Evolutionary conservation across 2,329 filamentous ascomycete genomes (phyloP).

Genomic region (Fonsecaea pedrosoi): DNA sequence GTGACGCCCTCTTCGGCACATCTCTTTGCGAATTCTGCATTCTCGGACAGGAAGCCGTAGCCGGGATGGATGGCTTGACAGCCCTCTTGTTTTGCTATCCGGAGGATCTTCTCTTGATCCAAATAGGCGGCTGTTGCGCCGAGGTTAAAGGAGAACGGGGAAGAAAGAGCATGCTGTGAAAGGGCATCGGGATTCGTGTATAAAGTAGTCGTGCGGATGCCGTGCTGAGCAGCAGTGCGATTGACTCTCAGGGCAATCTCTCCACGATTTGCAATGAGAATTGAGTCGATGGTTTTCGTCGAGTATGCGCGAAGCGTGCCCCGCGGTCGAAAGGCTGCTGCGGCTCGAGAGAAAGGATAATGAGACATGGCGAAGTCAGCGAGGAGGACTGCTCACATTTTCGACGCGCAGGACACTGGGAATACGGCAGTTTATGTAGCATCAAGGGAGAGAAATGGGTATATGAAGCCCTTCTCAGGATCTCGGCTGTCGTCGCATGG

Average conservation of each 20-base stretch:
- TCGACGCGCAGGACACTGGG: background rate
- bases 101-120: constrained; percentile 90
- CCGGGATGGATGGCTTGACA: constrained; percentile 94
- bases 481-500: constrained; percentile 31
- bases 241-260: constrained; percentile 96
- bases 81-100: constrained; percentile 80
- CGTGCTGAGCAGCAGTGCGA: constrained; percentile 82
- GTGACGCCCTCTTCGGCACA: constrained; percentile 89
- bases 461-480: background rate
- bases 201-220: constrained; percentile 90
- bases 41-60: constrained; percentile 86
- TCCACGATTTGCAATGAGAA: constrained; percentile 90
- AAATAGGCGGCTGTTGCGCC: constrained; percentile 86
- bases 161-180: constrained; percentile 86
- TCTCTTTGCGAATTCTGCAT: constrained; percentile 84
- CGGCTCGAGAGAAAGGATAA: constrained; percentile 25
- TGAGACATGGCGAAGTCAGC: constrained; percentile 22
- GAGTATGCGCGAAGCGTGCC: constrained; percentile 15
- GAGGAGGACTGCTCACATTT: constrained; percentile 5
- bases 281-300: constrained; percentile 38
- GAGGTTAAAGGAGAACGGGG: constrained; percentile 81
- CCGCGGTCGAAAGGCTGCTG: constrained; percentile 21
- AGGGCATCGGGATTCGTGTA: constrained; percentile 90
- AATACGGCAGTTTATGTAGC: background rate
- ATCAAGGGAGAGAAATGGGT: background rate